Evolutionary conservation across 2,329 filamentous ascomycete genomes (phyloP).

Genomic region (Ceratocystis cubensis): DNA sequence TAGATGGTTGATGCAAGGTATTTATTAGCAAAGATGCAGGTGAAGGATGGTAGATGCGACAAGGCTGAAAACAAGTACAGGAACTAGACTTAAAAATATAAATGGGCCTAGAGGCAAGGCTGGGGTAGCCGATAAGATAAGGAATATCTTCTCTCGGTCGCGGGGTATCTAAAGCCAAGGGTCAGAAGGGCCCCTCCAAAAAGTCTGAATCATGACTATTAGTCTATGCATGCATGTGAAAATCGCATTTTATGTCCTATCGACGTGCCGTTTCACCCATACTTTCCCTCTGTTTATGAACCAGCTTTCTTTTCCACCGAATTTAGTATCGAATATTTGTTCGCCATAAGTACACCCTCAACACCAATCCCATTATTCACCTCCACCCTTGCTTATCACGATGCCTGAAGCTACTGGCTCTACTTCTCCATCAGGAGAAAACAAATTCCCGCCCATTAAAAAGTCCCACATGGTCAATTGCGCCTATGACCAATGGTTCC

Average conservation of each 20-base stretch:
- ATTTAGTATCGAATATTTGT: no score
- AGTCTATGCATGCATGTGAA: background rate
- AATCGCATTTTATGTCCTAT: background rate
- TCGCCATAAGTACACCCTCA: background rate
- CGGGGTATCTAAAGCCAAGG: background rate
- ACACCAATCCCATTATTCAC: background rate
- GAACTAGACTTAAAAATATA: slow-evolving; percentile 3
- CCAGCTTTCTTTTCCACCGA: no score
- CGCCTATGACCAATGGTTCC: slow-evolving; percentile 87
- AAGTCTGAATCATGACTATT: background rate
- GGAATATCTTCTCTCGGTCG: slow-evolving; percentile 1
- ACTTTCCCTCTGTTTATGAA: no score
- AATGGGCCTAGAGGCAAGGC: slow-evolving; percentile 12
- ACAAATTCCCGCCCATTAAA: slow-evolving; percentile 67
- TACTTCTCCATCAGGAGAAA: slow-evolving; percentile 27
- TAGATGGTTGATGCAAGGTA: background rate
- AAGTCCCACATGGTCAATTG: slow-evolving; percentile 85
- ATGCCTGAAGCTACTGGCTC: slow-evolving; percentile 16
- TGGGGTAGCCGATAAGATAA: slow-evolving; percentile 19
- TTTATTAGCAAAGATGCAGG: background rate
- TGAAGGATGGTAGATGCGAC: slow-evolving; percentile 1
- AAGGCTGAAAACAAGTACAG: slow-evolving; percentile 11
- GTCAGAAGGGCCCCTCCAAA: background rate
- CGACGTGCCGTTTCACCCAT: no score
- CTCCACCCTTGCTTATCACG: background rate